Percentiles rank a stretch among this genome's conserved stretches.
Conservation (phyloP, 176 grass and related monocot species). For the Elaeis guineensis region DNA sequence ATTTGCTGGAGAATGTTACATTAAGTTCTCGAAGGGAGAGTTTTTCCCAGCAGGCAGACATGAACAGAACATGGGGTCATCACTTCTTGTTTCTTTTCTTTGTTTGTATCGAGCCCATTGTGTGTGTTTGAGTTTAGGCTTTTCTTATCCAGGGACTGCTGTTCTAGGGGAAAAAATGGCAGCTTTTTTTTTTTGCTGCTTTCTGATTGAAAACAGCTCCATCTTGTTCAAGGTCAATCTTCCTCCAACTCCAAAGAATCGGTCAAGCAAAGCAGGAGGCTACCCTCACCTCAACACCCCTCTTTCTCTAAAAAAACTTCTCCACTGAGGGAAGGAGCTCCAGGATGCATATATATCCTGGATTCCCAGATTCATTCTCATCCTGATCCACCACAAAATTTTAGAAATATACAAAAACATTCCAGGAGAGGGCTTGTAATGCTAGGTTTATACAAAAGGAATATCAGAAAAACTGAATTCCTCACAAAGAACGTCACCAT, state of each 20-base stretch:
- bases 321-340: background rate
- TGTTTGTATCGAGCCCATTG: background rate
- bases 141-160: background rate
- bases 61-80: background rate
- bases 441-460: too few species aligned
- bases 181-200: background rate
- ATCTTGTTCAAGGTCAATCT: background rate
- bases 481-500: too few species aligned
- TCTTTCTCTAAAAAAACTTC: constrained; percentile 1
- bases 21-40: too few species aligned
- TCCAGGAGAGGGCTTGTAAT: background rate
- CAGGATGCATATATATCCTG: background rate
- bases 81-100: background rate
- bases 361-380: background rate
- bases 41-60: background rate
- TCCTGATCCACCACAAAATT: background rate
- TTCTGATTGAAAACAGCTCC: background rate
- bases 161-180: background rate
- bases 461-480: too few species aligned
- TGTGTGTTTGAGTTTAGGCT: background rate
- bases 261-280: background rate
- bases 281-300: background rate
- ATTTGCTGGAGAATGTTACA: too few species aligned
- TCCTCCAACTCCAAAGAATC: constrained; percentile 2
- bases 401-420: background rate